These are phyloP conservation scores for Streptanthus diversifolius DNA, from an alignment of 345 rosid genomes.

Conservation along the genomic window DNA sequence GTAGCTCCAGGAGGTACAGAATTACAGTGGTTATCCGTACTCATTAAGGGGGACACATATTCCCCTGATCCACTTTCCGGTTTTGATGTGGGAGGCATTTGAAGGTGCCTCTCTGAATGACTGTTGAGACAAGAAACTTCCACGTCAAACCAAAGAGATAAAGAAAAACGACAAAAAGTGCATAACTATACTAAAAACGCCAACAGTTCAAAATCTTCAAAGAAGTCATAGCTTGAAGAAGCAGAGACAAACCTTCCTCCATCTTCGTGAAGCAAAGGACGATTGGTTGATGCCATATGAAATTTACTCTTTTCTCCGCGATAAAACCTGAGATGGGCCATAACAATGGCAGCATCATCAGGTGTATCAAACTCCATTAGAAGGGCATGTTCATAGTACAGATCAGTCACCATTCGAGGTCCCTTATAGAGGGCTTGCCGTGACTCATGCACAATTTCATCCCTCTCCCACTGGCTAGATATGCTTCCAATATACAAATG, in stretches of 20 bases:
- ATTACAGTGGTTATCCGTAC: conserved; percentile 47
- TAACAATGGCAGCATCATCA: conserved; percentile 81
- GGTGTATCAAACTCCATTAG: conserved; percentile 91
- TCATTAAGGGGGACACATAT: conserved; percentile 64
- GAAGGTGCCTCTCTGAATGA: conserved; percentile 49
- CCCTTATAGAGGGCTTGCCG: conserved; percentile 75
- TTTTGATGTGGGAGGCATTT: conserved; percentile 44
- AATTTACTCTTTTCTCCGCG: conserved; percentile 59
- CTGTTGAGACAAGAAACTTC: conserved; percentile 41
- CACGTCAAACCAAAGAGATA: conserved; percentile 19
- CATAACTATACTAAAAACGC: background rate
- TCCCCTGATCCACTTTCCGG: conserved; percentile 61
- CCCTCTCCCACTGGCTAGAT: conserved; percentile 82
- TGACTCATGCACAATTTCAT: conserved; percentile 80
- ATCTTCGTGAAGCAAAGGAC: conserved; percentile 55
- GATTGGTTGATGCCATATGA: conserved; percentile 43
- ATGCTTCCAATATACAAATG: conserved; percentile 79
- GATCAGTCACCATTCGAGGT: conserved; percentile 73
- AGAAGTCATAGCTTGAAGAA: conserved; percentile 13
- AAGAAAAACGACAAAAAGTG: background rate
- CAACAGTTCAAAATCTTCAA: background rate
- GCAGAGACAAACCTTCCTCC: conserved; percentile 48
- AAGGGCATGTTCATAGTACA: conserved; percentile 72
- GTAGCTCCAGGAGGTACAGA: conserved; percentile 44
- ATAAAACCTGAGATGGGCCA: conserved; percentile 75